These are phyloP conservation scores for Hypoxylon cercidicola DNA, from an alignment of 495 filamentous ascomycete genomes.

Conservation along the genomic window DNA sequence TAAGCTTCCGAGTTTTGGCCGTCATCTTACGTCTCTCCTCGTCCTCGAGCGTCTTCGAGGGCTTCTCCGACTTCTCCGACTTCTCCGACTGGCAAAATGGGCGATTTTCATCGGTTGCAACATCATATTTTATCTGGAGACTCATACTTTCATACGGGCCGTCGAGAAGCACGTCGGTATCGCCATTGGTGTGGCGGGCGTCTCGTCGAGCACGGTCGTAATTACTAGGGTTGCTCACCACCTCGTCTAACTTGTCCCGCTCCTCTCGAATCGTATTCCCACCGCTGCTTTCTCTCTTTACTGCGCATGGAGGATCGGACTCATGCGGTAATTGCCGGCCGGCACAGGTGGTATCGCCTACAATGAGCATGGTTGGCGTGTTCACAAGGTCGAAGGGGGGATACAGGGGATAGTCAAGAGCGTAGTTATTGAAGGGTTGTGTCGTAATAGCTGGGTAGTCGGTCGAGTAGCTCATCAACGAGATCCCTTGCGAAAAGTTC, in stretches of 20 bases:
- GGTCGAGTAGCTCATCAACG: neutral
- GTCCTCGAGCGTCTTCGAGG: slow-evolving; percentile 22
- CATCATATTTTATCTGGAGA: neutral
- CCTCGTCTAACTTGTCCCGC: too few species aligned
- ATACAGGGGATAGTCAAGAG: slow-evolving; percentile 3
- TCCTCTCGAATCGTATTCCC: neutral
- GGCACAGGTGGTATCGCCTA: neutral
- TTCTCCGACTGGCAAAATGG: too few species aligned
- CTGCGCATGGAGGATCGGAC: neutral
- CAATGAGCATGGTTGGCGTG: slow-evolving; percentile 15
- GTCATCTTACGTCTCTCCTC: slow-evolving; percentile 42
- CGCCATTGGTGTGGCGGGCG: neutral
- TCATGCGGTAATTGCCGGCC: neutral
- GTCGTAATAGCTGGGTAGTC: slow-evolving; percentile 6
- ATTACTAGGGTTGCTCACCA: neutral
- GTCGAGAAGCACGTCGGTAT: neutral
- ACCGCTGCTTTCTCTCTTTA: neutral
- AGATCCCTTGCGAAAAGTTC: neutral
- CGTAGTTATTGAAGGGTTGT: neutral
- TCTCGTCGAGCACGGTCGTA: neutral
- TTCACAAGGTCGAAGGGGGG: neutral
- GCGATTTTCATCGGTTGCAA: slow-evolving; percentile 8
- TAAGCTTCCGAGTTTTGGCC: slow-evolving; percentile 49
- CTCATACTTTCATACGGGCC: neutral
- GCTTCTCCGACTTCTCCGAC: slow-evolving; percentile 24